Base-by-base conservation (phyloP, 108 stramenopile genomes). In the Phaeodactylum tricornutum region DNA sequence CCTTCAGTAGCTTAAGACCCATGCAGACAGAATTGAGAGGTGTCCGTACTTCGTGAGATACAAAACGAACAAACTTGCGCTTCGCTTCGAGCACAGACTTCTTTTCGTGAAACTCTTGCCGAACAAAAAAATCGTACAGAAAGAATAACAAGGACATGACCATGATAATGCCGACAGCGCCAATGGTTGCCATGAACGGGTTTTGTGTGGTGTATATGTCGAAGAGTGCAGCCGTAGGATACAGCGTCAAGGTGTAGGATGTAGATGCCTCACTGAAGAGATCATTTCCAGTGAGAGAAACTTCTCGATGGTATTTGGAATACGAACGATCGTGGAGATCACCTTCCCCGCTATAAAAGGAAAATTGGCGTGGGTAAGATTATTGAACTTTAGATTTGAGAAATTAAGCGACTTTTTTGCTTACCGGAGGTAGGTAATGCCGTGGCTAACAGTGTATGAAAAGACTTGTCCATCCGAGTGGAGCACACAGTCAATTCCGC, bases 21-120 rank as follows among this genome's bases (percentile, higher is more conserved):
- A 75, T 75, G 21, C 63, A 62, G 17, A 67, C 61, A 6, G 74
- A 41, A 46, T 75, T 75, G 14, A 75, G 51, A 0, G 74, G 74
- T 3, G 69, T 71, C 21, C 74, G 64, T 4, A 75, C 69, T 35
- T 66, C 65, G 38, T 73, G 72, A 8, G 74, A 75, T 3, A 75
- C 61, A 53, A 63, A 75, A 22, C 69, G 48, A 8, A 75, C 54
- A 33, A 71, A 75, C 22, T 44, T 44, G 9, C 74, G 65, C 46
- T 69, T 75, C 14, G 69, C 69, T 28, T 70, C 65, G 9, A 75
- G 47, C 1, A 75, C 40, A 27, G 55, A 17, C 8, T 51, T 17
- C 36, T 56, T 63, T 21, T 57, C 55, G 16, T 53, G 25, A 37
- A 71, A 71, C 49, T 76, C 75, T 29, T 50, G 38, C 3, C 55